Conservation (phyloP, 352 stramenopile species). For the Phytophthora hybrid region DNA sequence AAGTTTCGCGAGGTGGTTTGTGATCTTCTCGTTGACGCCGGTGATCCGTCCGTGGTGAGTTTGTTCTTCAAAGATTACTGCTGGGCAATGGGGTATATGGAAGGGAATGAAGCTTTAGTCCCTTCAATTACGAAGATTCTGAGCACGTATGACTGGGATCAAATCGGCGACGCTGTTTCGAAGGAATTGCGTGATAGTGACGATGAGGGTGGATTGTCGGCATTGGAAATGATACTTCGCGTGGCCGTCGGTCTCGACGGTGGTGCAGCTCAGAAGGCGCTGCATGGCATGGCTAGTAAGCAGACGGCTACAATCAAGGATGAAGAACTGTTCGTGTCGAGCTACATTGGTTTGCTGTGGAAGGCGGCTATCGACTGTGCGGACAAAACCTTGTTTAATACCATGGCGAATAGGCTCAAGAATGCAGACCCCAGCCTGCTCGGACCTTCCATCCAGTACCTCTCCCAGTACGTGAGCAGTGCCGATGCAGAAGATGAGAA, state of each 20-base stretch:
- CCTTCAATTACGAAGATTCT: constrained; percentile 13
- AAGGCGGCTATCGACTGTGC: background rate
- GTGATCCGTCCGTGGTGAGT: constrained; percentile 1
- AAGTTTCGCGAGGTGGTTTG: constrained; percentile 11
- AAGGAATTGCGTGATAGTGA: background rate
- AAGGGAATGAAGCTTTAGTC: constrained; percentile 12
- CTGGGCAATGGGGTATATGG: background rate
- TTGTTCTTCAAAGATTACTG: constrained; percentile 28
- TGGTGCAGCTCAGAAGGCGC: background rate
- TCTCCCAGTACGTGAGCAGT: background rate
- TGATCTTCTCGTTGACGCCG: constrained; percentile 13
- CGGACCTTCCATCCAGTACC: background rate
- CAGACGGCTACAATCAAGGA: background rate
- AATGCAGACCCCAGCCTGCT: background rate
- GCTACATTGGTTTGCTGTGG: background rate
- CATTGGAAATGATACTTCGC: no score
- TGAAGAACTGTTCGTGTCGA: background rate
- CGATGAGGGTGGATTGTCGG: background rate
- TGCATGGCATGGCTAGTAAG: background rate
- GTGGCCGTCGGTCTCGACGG: background rate
- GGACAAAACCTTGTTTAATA: background rate
- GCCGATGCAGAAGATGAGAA: background rate
- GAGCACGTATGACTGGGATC: constrained; percentile 21
- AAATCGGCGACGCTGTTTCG: constrained; percentile 12
- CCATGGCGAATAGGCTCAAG: background rate